These are phyloP conservation scores for Aspergillus haitiensis DNA, from an alignment of 495 filamentous ascomycete genomes.

Conservation along the genomic window DNA sequence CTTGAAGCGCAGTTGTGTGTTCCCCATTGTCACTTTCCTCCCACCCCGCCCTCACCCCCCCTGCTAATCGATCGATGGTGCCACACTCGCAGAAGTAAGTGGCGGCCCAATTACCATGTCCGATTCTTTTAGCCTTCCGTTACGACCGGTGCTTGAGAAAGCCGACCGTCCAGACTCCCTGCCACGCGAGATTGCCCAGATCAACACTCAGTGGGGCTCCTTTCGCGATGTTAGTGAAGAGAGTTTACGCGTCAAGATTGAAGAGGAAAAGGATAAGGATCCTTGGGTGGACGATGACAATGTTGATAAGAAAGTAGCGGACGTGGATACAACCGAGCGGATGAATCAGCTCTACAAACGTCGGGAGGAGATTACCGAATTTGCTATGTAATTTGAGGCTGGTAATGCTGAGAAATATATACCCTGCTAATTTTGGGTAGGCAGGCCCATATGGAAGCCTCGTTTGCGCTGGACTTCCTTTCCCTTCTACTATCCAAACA, in stretches of 20 bases:
- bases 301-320: conserved; percentile 29
- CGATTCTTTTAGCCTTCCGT: conserved; percentile 58
- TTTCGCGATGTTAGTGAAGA: conserved; percentile 70
- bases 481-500: conserved; percentile 83
- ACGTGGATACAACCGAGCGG: conserved; percentile 42
- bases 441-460: conserved; percentile 64
- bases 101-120: conserved; percentile 34
- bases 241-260: conserved; percentile 59
- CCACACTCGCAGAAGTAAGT: conserved; percentile 8
- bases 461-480: conserved; percentile 74
- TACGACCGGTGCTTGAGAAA: conserved; percentile 60
- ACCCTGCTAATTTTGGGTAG: conserved; percentile 36
- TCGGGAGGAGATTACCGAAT: conserved; percentile 47
- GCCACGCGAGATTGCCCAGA: conserved; percentile 68
- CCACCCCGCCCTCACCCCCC: neutral
- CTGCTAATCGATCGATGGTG: conserved; percentile 7
- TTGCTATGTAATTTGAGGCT: conserved; percentile 38
- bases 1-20: too few relatives aligned
- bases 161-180: conserved; percentile 59
- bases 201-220: conserved; percentile 71
- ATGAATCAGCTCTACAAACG: conserved; percentile 45
- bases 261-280: conserved; percentile 46
- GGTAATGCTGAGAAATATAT: neutral
- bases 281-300: conserved; percentile 39
- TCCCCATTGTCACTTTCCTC: neutral